Evolutionary conservation across 164 flowering plant species (phyloP), one percentile per base, ranked within the genome.

Genomic region (Macadamia tetraphylla): DNA sequence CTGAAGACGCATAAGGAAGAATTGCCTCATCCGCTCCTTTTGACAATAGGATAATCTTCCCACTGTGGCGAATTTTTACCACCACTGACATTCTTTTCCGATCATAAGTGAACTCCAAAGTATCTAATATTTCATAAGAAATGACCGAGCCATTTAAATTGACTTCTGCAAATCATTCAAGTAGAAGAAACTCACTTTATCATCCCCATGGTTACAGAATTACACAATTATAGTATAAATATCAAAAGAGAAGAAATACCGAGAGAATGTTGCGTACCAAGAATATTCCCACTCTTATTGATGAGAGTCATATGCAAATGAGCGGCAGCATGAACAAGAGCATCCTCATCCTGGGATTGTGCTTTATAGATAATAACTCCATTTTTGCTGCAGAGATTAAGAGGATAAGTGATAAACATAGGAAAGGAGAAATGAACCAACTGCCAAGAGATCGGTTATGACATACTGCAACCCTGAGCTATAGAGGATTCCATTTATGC

Each of bases 341-440:
- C 99, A 81, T 95, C 99, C 83, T 95, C 99, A 82, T 95, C 99
- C 84, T 95, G 99, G 62, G 99, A 95, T 76, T 90, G 98, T 48
- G 98, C 96, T 81, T 92, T 92, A 71, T 90, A 95, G 40, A 76
- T 68, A 71, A 91, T 81, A 15, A 74, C 73, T 66, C 98, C 98
- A 80, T 69, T 80, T 80, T 90, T 88, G 81, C 98, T 95, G 64
- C 63, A 74, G 23, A 69, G 1, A 68, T 51, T 15, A 56, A 72
- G 42, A 65, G 46, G 64, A 5, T 18, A 30, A 56, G 29, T 13
- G 35, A 40, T 31, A 6, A 32, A 23, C 6, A 63, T 18, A 6
- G 29, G 53, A 42, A 6, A 18, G 60, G 60, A 32, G 32, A 57
- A 23, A 29, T 53, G 17, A 35, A 40, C 13, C 7, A 62, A 58